These are phyloP conservation scores for Scheffersomyces coipomensis DNA, from an alignment of 805 yeast genomes.

Conservation along the genomic window DNA sequence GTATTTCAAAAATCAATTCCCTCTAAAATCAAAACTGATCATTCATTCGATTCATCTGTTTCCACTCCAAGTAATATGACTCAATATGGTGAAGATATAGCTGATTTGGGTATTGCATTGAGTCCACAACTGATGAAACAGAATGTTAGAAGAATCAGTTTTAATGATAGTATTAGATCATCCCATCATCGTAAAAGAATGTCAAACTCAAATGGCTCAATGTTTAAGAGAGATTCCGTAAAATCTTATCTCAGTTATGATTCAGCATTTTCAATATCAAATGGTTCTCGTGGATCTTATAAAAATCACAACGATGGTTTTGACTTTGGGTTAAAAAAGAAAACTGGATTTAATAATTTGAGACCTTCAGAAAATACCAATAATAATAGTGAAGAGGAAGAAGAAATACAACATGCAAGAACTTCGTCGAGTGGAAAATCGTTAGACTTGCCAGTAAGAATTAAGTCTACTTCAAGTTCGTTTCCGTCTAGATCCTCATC, in stretches of 20 bases:
- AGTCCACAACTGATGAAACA: constrained; percentile 33
- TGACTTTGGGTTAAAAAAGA: constrained; percentile 41
- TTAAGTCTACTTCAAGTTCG: constrained; percentile 8
- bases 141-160: constrained; percentile 20
- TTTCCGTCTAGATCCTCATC: constrained; percentile 22
- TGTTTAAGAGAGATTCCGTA: constrained; percentile 35
- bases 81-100: constrained; percentile 38
- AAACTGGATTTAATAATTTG: constrained; percentile 48
- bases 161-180: constrained; percentile 14
- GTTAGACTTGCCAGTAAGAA: constrained; percentile 2
- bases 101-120: constrained; percentile 41
- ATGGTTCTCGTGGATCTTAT: constrained; percentile 12
- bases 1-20: background rate
- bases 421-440: background rate
- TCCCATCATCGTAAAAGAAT: constrained; percentile 11
- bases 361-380: constrained; percentile 27
- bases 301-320: constrained; percentile 9
- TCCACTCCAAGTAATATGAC: constrained; percentile 39
- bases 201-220: constrained; percentile 15
- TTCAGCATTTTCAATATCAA: constrained; percentile 46
- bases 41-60: constrained; percentile 14
- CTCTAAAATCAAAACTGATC: background rate
- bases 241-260: constrained; percentile 61
- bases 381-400: background rate
- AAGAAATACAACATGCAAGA: background rate